A percentile compares a stretch with the other conserved stretches of the same genome.
These are phyloP conservation scores for Penicillium dipodomyicola DNA, from an alignment of 495 filamentous ascomycete genomes.

Conservation along the genomic window DNA sequence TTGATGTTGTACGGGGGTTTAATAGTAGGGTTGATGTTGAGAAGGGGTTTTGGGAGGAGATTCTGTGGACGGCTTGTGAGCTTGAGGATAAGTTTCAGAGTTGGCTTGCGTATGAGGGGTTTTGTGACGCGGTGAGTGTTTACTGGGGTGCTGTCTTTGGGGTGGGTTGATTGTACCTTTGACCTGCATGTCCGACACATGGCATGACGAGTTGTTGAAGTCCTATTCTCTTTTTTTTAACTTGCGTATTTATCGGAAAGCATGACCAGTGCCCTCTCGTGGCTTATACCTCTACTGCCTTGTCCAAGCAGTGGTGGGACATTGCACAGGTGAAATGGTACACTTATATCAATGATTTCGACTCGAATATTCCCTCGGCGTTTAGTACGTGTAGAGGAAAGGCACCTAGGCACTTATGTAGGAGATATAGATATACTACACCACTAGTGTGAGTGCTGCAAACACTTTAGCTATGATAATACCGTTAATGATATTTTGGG, in stretches of 20 bases:
- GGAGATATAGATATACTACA: too few relatives aligned
- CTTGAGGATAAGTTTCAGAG: conserved; percentile 41
- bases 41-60: conserved; percentile 48
- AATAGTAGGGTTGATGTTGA: conserved; percentile 45
- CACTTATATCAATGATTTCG: background rate
- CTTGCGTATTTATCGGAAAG: background rate
- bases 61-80: conserved; percentile 47
- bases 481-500: too few relatives aligned
- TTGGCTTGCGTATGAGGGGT: conserved; percentile 30
- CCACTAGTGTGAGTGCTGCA: too few relatives aligned
- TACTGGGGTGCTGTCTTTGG: conserved; percentile 27
- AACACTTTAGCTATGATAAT: too few relatives aligned
- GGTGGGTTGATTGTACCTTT: background rate
- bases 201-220: background rate
- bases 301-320: background rate
- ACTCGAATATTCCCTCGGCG: background rate
- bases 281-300: background rate
- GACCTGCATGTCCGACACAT: background rate
- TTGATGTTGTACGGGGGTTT: conserved; percentile 36
- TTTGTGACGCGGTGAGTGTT: conserved; percentile 30
- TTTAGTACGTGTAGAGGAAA: too few relatives aligned
- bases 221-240: background rate
- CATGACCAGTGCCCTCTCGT: background rate
- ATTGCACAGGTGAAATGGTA: background rate
- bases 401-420: too few relatives aligned